Evolutionary conservation across 1,139 yeast species (phyloP), one percentile per base, ranked within the genome.

Genomic region (Debaryomyces nepalensis): DNA sequence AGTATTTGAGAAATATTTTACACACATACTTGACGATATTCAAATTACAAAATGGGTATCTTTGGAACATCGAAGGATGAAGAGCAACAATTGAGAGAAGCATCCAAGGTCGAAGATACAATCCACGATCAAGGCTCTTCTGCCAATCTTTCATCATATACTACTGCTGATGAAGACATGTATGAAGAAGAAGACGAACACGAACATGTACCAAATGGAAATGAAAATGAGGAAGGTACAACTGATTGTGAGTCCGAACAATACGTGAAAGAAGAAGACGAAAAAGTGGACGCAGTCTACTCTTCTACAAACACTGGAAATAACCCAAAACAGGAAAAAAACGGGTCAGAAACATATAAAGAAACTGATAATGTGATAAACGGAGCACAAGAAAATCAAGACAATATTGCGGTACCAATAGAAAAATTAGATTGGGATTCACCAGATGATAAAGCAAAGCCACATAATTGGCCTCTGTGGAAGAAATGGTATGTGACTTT

Each of bases 401-500:
- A n/a, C n/a, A n/a, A n/a, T n/a, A n/a, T n/a, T n/a, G n/a, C 34
- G n/a, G 12, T 29, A 11, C 26, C 4, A 4, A 18, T 33, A 16
- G 32, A 19, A 76, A 72, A 70, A 10, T 64, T 84, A 50, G 79
- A 75, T 36, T 84, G 87, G 86, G 90, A 84, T 53, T 66, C 72
- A 1, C 79, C 79, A 2, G 69, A 65, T 26, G 90, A 84, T 57
- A 70, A 68, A 37, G 85, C 60, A 31, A 78, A 82, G 56, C 91
- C 91, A 5, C 72, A 70, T 45, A 84, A 83, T 57, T 84, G 89
- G 88, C 73, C 86, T 1, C 19, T 41, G 1, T 68, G 77, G 75
- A 81, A 75, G 54, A 82, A 77, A 62, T 84, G 90, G 89, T 60
- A 63, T 43, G 67, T 80, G 41, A 82, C 90, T 0, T 72, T 80